phyloP scores from a whole-genome alignment of 106 monocot species.

The Dendrobium huoshanense region DNA sequence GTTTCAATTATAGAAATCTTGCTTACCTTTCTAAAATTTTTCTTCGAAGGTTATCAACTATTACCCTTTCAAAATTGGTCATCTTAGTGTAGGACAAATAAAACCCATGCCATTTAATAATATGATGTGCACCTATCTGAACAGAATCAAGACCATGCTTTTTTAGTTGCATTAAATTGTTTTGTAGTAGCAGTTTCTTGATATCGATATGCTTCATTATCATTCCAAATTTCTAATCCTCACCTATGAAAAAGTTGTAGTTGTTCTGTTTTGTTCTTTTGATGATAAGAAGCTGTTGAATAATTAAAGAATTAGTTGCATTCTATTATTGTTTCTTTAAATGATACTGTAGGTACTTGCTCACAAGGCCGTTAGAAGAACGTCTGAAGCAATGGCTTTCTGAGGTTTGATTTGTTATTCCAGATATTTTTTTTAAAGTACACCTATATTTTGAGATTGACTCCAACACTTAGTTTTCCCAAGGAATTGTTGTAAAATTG shows the following conservation, averaged over 20 bases:
- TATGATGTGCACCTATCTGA: neutral
- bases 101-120: neutral
- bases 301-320: neutral
- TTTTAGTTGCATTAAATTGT: neutral
- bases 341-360: slow-evolving; percentile 39
- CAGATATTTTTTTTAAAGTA: too few relatives aligned
- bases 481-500: neutral
- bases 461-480: neutral
- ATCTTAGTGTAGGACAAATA: neutral
- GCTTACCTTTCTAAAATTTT: neutral
- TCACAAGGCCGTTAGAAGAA: slow-evolving; percentile 54
- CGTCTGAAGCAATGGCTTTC: slow-evolving; percentile 58
- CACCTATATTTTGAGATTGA: neutral
- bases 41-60: neutral
- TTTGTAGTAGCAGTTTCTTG: neutral
- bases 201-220: neutral
- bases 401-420: slow-evolving; percentile 35
- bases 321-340: slow-evolving; percentile 1
- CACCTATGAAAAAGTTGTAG: neutral
- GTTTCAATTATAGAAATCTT: neutral
- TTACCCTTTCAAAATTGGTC: neutral
- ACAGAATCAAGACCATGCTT: neutral
- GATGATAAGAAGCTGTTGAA: neutral
- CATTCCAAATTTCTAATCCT: neutral
- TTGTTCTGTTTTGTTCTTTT: neutral